Conservation (phyloP, 768 basidiomycete species). For the Mrakia frigida region DNA sequence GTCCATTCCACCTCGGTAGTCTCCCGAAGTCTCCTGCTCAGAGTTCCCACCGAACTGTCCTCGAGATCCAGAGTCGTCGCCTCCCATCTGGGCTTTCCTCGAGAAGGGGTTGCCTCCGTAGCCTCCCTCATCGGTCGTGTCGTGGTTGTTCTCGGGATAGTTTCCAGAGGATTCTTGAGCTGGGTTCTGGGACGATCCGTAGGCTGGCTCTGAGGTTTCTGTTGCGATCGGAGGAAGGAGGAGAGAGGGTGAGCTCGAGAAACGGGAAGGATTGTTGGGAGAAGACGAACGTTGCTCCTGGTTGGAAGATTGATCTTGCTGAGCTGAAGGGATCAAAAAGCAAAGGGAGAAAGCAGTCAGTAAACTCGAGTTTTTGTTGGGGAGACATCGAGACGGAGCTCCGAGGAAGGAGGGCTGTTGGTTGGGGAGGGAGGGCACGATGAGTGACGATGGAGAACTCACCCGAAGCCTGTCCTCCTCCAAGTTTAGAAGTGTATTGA, state of each 20-base stretch:
- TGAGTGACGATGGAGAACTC: not conserved
- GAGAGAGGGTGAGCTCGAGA: not conserved
- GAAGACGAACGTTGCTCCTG: not conserved
- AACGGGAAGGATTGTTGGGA: not conserved
- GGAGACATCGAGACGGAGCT: not conserved
- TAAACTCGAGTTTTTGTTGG: not conserved
- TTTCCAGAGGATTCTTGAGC: not conserved
- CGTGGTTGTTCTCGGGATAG: not conserved
- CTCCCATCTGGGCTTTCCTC: slow-evolving; percentile 17
- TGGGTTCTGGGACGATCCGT: not conserved
- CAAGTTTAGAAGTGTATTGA: not conserved
- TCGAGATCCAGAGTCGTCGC: not conserved
- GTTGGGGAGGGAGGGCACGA: not conserved
- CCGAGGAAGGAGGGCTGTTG: not conserved
- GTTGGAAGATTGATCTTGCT: not conserved
- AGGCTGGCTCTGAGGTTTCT: not conserved
- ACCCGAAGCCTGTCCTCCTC: not conserved
- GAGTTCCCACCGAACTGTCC: slow-evolving; percentile 20
- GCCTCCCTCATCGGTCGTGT: slow-evolving; percentile 14
- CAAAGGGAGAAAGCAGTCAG: not conserved
- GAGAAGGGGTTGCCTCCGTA: slow-evolving; percentile 30
- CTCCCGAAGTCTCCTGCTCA: not conserved
- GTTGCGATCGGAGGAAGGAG: not conserved
- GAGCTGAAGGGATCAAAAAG: not conserved
- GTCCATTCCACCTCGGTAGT: not conserved